These are phyloP conservation scores for Cystobasidium pallidum DNA, from an alignment of 1,284 basidiomycete genomes.

Conservation along the genomic window DNA sequence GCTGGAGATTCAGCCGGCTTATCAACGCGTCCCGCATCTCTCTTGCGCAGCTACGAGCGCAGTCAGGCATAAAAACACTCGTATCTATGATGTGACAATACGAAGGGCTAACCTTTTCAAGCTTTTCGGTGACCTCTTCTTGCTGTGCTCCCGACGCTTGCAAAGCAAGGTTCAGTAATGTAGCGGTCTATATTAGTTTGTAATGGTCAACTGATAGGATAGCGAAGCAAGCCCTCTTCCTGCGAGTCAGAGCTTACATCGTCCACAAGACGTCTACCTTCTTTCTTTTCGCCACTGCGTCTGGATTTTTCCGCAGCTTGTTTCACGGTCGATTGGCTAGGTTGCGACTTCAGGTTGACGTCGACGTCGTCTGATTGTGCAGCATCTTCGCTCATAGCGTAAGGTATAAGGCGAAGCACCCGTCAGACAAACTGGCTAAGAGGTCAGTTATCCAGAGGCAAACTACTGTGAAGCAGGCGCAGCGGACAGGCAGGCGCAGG, in stretches of 20 bases:
- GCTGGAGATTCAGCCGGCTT: neutral
- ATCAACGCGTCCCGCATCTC: neutral
- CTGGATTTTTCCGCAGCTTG: neutral
- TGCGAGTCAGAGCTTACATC: slow-evolving; percentile 1
- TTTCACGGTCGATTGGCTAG: neutral
- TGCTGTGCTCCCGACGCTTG: slow-evolving; percentile 16
- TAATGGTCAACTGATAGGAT: too few species aligned
- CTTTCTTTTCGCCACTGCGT: neutral
- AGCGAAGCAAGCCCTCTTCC: neutral
- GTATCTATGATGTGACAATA: too few species aligned
- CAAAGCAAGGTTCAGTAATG: neutral
- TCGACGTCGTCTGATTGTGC: neutral
- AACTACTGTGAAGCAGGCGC: neutral
- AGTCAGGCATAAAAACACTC: neutral
- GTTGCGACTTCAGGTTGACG: neutral
- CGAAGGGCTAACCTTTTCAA: neutral
- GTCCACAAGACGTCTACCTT: slow-evolving; percentile 12
- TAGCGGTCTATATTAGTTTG: too few species aligned
- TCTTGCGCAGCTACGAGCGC: neutral
- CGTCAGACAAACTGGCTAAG: too few species aligned
- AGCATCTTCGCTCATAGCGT: slow-evolving; percentile 1
- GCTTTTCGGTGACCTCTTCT: slow-evolving; percentile 6
- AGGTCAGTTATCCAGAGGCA: too few species aligned
- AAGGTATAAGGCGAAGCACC: too few species aligned
- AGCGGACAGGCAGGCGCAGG: neutral